phyloP scores from a whole-genome alignment of 2,329 filamentous ascomycete genomes.

The Fusarium anguioides region DNA sequence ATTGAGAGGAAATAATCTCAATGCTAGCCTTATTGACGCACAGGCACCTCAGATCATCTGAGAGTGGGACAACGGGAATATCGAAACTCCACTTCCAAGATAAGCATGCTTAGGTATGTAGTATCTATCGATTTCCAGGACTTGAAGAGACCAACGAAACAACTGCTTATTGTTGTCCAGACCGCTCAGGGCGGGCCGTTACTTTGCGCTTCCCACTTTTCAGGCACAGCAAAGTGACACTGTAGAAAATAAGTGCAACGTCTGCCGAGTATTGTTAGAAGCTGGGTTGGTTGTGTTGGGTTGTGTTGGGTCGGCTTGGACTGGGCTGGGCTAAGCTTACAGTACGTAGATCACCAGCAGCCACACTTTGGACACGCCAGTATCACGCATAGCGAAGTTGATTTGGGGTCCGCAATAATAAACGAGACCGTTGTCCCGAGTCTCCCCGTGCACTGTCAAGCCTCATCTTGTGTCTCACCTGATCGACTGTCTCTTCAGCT shows the following conservation, averaged over 20 bases:
- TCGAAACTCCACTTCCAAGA: neutral
- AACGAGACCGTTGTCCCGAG: neutral
- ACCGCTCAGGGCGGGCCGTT: conserved; percentile 10
- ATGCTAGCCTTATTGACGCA: neutral
- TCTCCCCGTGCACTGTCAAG: neutral
- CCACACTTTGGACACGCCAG: conserved; percentile 3
- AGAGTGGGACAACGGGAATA: neutral
- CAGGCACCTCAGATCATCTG: neutral
- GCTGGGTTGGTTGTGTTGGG: neutral
- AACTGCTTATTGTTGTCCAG: conserved; percentile 2
- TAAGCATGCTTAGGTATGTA: too few relatives aligned
- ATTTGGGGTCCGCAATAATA: neutral
- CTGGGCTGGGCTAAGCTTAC: neutral
- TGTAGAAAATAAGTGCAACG: conserved; percentile 5
- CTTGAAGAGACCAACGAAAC: neutral
- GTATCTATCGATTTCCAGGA: neutral
- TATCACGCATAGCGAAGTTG: neutral
- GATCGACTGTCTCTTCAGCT: conserved; percentile 7
- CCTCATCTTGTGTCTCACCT: conserved; percentile 6
- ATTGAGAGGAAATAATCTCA: conserved; percentile 4
- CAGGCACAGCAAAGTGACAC: neutral
- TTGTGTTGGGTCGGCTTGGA: neutral
- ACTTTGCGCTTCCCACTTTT: conserved; percentile 8
- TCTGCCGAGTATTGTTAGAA: conserved; percentile 26
- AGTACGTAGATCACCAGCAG: conserved; percentile 4